These are phyloP conservation scores for Trapa incisa DNA, from an alignment of 345 rosid genomes.

Conservation along the genomic window DNA sequence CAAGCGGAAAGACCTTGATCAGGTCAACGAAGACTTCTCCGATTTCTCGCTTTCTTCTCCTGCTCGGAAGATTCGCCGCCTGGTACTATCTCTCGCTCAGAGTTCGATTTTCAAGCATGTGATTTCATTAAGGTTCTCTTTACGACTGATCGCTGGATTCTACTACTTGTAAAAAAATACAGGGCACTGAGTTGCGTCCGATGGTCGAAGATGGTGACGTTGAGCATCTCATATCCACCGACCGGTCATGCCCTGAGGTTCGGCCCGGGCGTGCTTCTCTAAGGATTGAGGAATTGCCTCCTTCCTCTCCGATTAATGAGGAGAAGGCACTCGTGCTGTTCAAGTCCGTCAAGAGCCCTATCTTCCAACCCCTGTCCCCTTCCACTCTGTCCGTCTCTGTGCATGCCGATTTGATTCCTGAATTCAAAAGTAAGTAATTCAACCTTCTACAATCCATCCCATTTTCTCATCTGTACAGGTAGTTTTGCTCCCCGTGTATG, in stretches of 20 bases:
- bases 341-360: constrained; percentile 21
- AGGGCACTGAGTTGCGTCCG: constrained; percentile 49
- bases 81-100: constrained; percentile 22
- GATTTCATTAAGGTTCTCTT: background rate
- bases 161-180: background rate
- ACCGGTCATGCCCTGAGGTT: background rate
- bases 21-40: constrained; percentile 55
- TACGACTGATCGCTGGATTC: too few species aligned
- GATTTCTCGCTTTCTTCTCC: constrained; percentile 76
- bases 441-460: background rate
- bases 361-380: constrained; percentile 9
- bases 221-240: constrained; percentile 10
- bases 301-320: constrained; percentile 18
- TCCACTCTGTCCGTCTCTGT: constrained; percentile 20
- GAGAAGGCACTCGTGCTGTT: constrained; percentile 65
- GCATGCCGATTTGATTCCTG: constrained; percentile 30
- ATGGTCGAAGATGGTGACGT: constrained; percentile 45
- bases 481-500: background rate
- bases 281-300: constrained; percentile 8
- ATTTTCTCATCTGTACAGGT: background rate
- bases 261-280: background rate
- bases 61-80: constrained; percentile 63
- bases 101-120: background rate
- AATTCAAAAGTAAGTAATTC: constrained; percentile 37
- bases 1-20: constrained; percentile 50